Evolutionary conservation across 495 filamentous ascomycete species (phyloP), one percentile per base, ranked within the genome.

Genomic region (Talaromyces thailandensis): DNA sequence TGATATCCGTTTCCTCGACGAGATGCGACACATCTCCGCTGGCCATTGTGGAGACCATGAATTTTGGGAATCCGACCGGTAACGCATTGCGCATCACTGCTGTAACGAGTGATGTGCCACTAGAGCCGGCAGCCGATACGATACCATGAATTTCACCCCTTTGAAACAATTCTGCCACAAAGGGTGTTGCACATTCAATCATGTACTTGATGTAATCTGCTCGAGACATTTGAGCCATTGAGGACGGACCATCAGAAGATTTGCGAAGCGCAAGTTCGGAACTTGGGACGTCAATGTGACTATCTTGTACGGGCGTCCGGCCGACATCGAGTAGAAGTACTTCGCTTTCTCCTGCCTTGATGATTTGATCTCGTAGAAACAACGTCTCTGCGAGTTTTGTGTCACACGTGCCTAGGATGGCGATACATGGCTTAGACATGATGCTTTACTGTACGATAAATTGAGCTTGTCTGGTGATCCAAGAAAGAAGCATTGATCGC

Each of bases 1-100:
- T 81, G 62, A 91, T 85, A 65, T 91, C 87, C 0, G 79, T 80
- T 68, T 89, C 85, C 48, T 81, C 84, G 2, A 89, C 76, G 14
- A 85, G 80, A 0, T 80, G 76, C 0, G 75, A 74, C 1, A 82
- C 80, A 63, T 89, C 82, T 3, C 86, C 84, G 9, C 78, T 82
- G 4, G 85, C 86, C 63, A 89, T 82, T 0, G 87, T 90, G 21
- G 81, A 85, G 0, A 90, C 85, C 61, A 91, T 84, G 35, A 91
- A 31, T 65, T 91, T 91, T 0, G 88, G 88, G 48, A 89, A 79
- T 0, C 84, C 84, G 14, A 89, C 69, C 0, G 87, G 86, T 1
- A 85, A 64, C 0, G 76, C 80, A 11, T 75, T 67, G 6, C 82
- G 75, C 86, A 91, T 88, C 0, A 83, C 79, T 0, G 75, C 70